phyloP scores from a whole-genome alignment of 495 filamentous ascomycete genomes.

The Penicillium paxilli region DNA sequence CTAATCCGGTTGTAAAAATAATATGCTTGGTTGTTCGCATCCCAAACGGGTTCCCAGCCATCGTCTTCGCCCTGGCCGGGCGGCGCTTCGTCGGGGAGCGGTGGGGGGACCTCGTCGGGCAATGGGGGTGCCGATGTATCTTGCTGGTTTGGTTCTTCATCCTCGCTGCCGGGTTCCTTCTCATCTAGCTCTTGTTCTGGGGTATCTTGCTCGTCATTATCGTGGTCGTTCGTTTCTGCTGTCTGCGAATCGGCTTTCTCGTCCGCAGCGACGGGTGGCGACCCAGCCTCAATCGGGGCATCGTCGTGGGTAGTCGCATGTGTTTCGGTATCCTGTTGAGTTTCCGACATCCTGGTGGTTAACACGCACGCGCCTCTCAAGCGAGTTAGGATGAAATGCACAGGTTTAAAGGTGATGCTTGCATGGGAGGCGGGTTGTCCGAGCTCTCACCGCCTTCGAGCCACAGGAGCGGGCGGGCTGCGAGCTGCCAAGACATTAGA shows the following conservation, averaged over 20 bases:
- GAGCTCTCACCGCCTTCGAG: slow-evolving; percentile 4
- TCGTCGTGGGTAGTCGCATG: not conserved
- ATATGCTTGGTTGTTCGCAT: slow-evolving; percentile 64
- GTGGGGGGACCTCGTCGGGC: slow-evolving; percentile 50
- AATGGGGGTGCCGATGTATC: slow-evolving; percentile 45
- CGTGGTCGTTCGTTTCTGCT: slow-evolving; percentile 5
- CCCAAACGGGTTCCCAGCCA: slow-evolving; percentile 89
- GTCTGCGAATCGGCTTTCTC: slow-evolving; percentile 10
- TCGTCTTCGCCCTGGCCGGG: slow-evolving; percentile 63
- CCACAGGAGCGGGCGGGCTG: not conserved
- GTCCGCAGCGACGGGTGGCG: slow-evolving; percentile 4
- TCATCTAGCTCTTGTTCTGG: slow-evolving; percentile 13
- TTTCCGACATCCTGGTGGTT: slow-evolving; percentile 18
- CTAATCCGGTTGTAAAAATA: slow-evolving; percentile 93
- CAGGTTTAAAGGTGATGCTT: not conserved
- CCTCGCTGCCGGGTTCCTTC: slow-evolving; percentile 9
- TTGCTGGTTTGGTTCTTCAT: slow-evolving; percentile 17
- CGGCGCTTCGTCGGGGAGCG: slow-evolving; percentile 54
- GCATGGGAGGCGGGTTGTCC: not conserved
- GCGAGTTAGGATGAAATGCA: not conserved
- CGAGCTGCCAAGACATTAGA: no score
- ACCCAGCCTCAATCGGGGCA: slow-evolving; percentile 3
- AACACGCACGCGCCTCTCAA: slow-evolving; percentile 1
- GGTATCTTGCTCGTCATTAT: slow-evolving; percentile 6
- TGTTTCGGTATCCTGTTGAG: not conserved